Conservation (phyloP, 139 green algal species). For the Axilococcus clingmanii region DNA sequence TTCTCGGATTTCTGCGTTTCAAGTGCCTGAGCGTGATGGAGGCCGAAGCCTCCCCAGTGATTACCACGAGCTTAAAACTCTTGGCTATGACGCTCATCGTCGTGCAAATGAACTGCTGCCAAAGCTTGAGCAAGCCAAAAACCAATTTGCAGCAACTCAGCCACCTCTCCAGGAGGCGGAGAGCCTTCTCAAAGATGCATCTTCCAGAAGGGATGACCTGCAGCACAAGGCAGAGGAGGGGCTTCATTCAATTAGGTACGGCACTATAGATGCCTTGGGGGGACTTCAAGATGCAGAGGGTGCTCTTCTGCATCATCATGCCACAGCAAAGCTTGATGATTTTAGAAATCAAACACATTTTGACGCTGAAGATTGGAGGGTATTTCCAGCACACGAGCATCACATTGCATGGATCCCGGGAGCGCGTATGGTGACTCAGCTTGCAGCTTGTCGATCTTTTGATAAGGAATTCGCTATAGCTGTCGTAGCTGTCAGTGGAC, state of each 20-base stretch:
- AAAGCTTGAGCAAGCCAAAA: slow-evolving; percentile 11
- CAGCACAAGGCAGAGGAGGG: neutral
- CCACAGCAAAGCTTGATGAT: neutral
- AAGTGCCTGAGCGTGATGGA: no score
- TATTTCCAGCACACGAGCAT: neutral
- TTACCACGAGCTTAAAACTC: slow-evolving; percentile 10
- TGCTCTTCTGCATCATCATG: neutral
- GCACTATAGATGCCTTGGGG: neutral
- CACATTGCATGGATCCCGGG: slow-evolving; percentile 6
- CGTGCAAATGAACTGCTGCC: slow-evolving; percentile 10
- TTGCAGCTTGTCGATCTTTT: slow-evolving; percentile 5
- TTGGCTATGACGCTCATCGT: slow-evolving; percentile 1
- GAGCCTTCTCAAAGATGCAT: neutral
- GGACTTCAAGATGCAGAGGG: neutral
- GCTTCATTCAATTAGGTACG: neutral
- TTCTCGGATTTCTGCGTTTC: no score
- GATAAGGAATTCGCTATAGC: slow-evolving; percentile 3
- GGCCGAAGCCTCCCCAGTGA: no score
- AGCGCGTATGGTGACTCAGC: slow-evolving; percentile 4
- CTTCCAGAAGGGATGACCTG: neutral
- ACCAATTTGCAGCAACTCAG: neutral
- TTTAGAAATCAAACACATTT: no score
- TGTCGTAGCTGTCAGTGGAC: neutral
- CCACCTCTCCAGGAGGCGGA: slow-evolving; percentile 14
- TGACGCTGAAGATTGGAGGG: neutral